phyloP scores from a whole-genome alignment of 257 asterid genomes.

The Gentiana dahurica region DNA sequence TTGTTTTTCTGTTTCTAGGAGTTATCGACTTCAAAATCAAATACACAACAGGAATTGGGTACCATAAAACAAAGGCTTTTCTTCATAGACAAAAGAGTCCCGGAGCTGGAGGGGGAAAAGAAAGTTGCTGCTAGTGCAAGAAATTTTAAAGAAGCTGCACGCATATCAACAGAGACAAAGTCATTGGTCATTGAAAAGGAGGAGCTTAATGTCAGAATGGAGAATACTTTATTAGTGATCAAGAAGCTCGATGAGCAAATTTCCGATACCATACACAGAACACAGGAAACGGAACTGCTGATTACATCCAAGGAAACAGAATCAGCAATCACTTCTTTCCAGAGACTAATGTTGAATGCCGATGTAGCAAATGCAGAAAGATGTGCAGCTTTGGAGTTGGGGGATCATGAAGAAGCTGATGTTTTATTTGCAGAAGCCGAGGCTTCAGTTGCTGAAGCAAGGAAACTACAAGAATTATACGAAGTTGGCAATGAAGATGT shows the following conservation, averaged over 20 bases:
- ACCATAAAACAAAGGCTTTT: constrained; percentile 31
- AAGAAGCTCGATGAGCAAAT: constrained; percentile 29
- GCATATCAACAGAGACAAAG: constrained; percentile 34
- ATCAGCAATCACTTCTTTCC: constrained; percentile 26
- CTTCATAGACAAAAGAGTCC: constrained; percentile 35
- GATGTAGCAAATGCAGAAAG: constrained; percentile 30
- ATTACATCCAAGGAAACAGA: constrained; percentile 25
- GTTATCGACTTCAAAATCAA: constrained; percentile 28
- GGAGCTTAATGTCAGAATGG: constrained; percentile 19
- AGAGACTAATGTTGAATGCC: constrained; percentile 26
- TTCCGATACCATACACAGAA: constrained; percentile 13
- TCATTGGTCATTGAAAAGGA: constrained; percentile 26
- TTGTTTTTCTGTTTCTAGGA: constrained; percentile 17
- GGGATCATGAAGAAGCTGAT: constrained; percentile 37
- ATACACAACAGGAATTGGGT: constrained; percentile 33
- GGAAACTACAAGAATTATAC: constrained; percentile 20
- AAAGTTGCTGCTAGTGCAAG: constrained; percentile 40
- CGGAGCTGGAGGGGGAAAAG: constrained; percentile 44
- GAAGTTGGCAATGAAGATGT: constrained; percentile 22
- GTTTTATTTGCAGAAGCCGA: constrained; percentile 28
- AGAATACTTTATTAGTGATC: constrained; percentile 16
- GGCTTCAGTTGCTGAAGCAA: constrained; percentile 34
- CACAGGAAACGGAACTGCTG: constrained; percentile 29
- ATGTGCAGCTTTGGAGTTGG: constrained; percentile 34
- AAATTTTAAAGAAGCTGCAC: constrained; percentile 44